Evolutionary conservation across 2,329 filamentous ascomycete species (phyloP).

Genomic region (Neurospora crassa): DNA sequence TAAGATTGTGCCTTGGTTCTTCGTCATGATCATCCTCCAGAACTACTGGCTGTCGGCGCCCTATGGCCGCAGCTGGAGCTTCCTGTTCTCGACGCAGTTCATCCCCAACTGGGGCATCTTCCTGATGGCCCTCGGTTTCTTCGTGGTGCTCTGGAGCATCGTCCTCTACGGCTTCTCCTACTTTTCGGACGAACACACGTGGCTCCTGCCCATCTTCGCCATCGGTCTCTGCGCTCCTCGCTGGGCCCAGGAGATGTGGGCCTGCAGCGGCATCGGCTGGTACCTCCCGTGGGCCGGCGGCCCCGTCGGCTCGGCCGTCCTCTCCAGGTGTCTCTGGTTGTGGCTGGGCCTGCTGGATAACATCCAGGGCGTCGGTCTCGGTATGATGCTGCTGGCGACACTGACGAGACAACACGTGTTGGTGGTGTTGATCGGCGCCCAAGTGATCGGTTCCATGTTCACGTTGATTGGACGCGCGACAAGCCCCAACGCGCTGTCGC

Average conservation of each 20-base stretch:
- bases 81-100: conserved; percentile 49
- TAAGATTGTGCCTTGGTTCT: conserved; percentile 60
- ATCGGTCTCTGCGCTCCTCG: conserved; percentile 56
- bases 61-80: conserved; percentile 59
- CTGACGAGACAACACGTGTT: conserved; percentile 55
- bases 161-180: conserved; percentile 41
- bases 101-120: conserved; percentile 46
- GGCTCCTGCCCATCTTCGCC: conserved; percentile 59
- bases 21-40: conserved; percentile 52
- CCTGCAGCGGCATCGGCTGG: conserved; percentile 46
- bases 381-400: conserved; percentile 58
- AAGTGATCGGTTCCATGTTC: conserved; percentile 50
- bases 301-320: conserved; percentile 42
- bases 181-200: conserved; percentile 51
- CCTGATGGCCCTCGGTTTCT: conserved; percentile 46
- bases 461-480: conserved; percentile 53
- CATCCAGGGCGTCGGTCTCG: conserved; percentile 56
- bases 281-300: conserved; percentile 54
- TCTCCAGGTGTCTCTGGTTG: conserved; percentile 51
- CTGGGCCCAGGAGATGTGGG: conserved; percentile 62
- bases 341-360: conserved; percentile 59
- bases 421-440: conserved; percentile 50
- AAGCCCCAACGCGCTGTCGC: conserved; percentile 51
- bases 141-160: conserved; percentile 44
- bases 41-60: conserved; percentile 59